A percentile compares a stretch with the other conserved stretches of the same genome.
Conservation (phyloP, 2,329 filamentous ascomycete species). For the Beauveria bassiana region DNA sequence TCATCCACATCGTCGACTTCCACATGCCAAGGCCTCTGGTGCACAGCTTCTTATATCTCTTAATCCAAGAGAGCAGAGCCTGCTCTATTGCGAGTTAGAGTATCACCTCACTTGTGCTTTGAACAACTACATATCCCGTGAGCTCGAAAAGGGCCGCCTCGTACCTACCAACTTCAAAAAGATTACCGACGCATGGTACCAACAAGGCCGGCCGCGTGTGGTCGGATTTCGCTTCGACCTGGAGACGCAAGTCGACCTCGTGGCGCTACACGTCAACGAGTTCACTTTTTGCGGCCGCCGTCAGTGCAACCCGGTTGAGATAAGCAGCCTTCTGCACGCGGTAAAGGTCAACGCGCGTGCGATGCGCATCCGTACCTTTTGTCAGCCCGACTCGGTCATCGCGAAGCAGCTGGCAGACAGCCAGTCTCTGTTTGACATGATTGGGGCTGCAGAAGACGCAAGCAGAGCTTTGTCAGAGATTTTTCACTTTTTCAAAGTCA, state of each 20-base stretch:
- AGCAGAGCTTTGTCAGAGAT: slow-evolving; percentile 42
- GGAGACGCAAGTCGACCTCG: slow-evolving; percentile 51
- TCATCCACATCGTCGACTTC: slow-evolving; percentile 25
- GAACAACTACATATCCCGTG: slow-evolving; percentile 43
- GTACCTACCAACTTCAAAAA: slow-evolving; percentile 43
- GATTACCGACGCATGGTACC: slow-evolving; percentile 43
- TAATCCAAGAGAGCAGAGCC: slow-evolving; percentile 47
- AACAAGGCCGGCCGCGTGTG: slow-evolving; percentile 46
- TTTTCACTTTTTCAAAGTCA: slow-evolving; percentile 46
- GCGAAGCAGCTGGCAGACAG: slow-evolving; percentile 50
- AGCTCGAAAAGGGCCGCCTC: slow-evolving; percentile 49
- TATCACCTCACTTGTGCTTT: slow-evolving; percentile 44
- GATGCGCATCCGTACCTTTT: slow-evolving; percentile 48
- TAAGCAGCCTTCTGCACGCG: slow-evolving; percentile 40
- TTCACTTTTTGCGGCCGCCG: slow-evolving; percentile 48
- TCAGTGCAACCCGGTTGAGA: slow-evolving; percentile 34
- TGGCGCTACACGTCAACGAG: slow-evolving; percentile 39
- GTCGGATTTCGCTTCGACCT: slow-evolving; percentile 52
- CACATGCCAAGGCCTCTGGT: slow-evolving; percentile 23
- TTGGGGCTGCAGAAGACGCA: slow-evolving; percentile 36
- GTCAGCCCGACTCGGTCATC: slow-evolving; percentile 50
- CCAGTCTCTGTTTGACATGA: slow-evolving; percentile 41
- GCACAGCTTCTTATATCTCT: slow-evolving; percentile 41
- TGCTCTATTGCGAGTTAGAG: slow-evolving; percentile 53
- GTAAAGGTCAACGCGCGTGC: slow-evolving; percentile 45